Conservation (phyloP, 148 eudicot species). For the Vaccinium vitisidaea region DNA sequence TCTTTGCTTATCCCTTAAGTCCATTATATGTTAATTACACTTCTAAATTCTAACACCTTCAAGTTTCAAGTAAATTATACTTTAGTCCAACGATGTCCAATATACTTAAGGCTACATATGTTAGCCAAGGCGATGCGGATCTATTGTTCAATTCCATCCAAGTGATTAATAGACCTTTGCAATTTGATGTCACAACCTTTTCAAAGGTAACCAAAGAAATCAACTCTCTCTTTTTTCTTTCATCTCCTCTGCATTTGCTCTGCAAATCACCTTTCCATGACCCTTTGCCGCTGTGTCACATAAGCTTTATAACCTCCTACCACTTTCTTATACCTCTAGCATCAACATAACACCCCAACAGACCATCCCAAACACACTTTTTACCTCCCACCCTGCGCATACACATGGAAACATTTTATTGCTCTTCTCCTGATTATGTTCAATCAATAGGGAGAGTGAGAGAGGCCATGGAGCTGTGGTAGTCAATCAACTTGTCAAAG, state of each 20-base stretch:
- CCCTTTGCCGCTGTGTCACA: background rate
- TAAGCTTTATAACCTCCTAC: background rate
- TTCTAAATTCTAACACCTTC: background rate
- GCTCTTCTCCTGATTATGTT: too few relatives aligned
- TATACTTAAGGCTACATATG: too few relatives aligned
- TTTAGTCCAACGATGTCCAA: background rate
- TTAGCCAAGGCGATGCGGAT: too few relatives aligned
- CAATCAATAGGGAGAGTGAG: too few relatives aligned
- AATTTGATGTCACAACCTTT: background rate
- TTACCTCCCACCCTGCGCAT: background rate
- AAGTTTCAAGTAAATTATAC: background rate
- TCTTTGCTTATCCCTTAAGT: constrained; percentile 15
- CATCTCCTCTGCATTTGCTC: background rate
- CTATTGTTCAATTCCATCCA: background rate
- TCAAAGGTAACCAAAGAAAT: background rate
- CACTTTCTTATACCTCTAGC: background rate
- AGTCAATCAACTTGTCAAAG: background rate
- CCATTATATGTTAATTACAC: constrained; percentile 5
- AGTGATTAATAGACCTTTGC: background rate
- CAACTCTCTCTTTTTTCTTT: background rate
- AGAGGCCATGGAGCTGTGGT: background rate
- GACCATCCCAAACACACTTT: background rate
- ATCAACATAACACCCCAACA: background rate
- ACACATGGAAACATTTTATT: background rate
- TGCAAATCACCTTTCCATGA: background rate